Evolutionary conservation across 768 basidiomycete species (phyloP), one percentile per base, ranked within the genome.

Genomic region (Lentinula raphanica): DNA sequence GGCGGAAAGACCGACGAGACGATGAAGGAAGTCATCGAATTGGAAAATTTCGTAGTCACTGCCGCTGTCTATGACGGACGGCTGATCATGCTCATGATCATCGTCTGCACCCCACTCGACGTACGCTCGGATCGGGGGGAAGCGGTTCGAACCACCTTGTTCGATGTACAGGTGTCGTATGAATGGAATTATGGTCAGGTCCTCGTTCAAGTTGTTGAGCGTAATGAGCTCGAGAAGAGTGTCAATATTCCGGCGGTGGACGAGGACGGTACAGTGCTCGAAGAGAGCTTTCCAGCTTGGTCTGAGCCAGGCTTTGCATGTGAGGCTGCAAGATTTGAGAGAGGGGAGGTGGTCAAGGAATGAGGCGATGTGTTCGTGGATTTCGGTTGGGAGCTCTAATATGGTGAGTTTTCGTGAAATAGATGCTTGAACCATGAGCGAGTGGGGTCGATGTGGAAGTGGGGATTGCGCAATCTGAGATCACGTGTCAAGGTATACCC

Each of bases 21-120:
- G 36, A 53, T 21, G 51, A 25, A 53, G 51, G 17, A 38, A 53
- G 17, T 53, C 51, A 19, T 53, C 51, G 36, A 38, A 53, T 25
- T 39, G 51, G 8, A 53, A 53, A 13, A 39, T 36, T 25, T 39
- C 51, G 23, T 39, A 38, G 36, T 53, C 51, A 12, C 49, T n/a
- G n/a, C n/a, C n/a, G n/a, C n/a, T n/a, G n/a, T n/a, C n/a, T n/a
- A n/a, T n/a, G n/a, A n/a, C n/a, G n/a, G n/a, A n/a, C n/a, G n/a
- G n/a, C n/a, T n/a, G n/a, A n/a, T n/a, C n/a, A n/a, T n/a, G n/a
- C n/a, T n/a, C n/a, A n/a, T n/a, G n/a, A n/a, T n/a, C n/a, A n/a
- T n/a, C n/a, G n/a, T n/a, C n/a, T n/a, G n/a, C n/a, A n/a, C n/a
- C n/a, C 42, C 42, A 44, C 23, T 21, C 8, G 9, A 19, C n/a